phyloP scores from a whole-genome alignment of 257 asterid genomes.

The Verbascum thapsus region DNA sequence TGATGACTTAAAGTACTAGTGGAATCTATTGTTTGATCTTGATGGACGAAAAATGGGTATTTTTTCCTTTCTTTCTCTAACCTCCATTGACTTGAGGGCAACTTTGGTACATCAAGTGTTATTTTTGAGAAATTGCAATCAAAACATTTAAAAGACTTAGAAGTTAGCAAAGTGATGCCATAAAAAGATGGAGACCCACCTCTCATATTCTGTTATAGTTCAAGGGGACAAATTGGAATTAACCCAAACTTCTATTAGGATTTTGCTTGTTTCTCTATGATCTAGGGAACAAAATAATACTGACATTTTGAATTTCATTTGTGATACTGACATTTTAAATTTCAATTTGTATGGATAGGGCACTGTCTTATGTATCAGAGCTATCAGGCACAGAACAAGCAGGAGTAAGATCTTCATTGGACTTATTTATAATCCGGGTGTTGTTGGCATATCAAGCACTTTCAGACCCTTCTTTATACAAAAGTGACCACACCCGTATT shows the following conservation, averaged over 20 bases:
- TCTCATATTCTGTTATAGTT: too few relatives aligned
- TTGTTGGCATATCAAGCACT: slow-evolving; percentile 82
- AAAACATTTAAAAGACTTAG: too few relatives aligned
- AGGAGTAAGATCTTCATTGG: slow-evolving; percentile 58
- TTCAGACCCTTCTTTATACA: slow-evolving; percentile 82
- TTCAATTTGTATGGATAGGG: slow-evolving; percentile 56
- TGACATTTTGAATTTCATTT: slow-evolving; percentile 33
- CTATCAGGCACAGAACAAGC: slow-evolving; percentile 68
- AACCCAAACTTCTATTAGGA: slow-evolving; percentile 7
- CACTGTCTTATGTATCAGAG: slow-evolving; percentile 67
- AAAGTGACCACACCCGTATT: slow-evolving; percentile 77
- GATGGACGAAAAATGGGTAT: too few relatives aligned
- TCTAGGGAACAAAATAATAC: slow-evolving; percentile 27
- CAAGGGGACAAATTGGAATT: too few relatives aligned
- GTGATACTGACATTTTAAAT: slow-evolving; percentile 32
- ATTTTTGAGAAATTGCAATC: too few relatives aligned
- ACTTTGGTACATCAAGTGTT: too few relatives aligned
- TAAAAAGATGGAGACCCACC: too few relatives aligned
- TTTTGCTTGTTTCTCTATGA: slow-evolving; percentile 17
- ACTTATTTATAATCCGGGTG: slow-evolving; percentile 65
- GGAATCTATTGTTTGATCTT: too few relatives aligned
- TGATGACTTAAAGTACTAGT: too few relatives aligned
- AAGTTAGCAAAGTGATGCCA: too few relatives aligned
- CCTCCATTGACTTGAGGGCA: too few relatives aligned
- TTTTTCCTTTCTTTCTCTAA: too few relatives aligned